phyloP scores from a whole-genome alignment of 331 rosid species.

The Stylosanthes scabra region DNA sequence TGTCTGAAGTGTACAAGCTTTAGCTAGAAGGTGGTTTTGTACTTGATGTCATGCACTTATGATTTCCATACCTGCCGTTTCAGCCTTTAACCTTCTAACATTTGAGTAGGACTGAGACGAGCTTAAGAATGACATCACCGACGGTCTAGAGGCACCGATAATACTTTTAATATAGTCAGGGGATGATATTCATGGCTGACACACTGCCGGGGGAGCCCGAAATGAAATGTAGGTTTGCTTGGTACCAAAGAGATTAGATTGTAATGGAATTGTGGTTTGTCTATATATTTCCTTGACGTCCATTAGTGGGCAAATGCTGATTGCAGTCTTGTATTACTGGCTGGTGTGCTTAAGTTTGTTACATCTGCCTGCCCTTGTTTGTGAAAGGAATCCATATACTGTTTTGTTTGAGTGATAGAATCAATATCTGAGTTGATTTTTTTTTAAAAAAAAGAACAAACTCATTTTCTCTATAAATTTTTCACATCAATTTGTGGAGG shows the following conservation, averaged over 20 bases:
- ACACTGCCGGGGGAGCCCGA: constrained; percentile 30
- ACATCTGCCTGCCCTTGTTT: constrained; percentile 41
- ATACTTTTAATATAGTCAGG: constrained; percentile 31
- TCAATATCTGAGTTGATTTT: background rate
- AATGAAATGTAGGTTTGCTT: constrained; percentile 39
- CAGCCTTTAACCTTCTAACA: constrained; percentile 47
- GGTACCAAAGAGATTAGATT: constrained; percentile 39
- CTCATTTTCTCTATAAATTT: background rate
- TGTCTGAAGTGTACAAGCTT: constrained; percentile 38
- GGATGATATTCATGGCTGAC: constrained; percentile 31
- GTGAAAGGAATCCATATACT: constrained; percentile 40
- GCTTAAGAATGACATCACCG: constrained; percentile 40
- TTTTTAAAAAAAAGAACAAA: background rate
- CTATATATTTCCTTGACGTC: constrained; percentile 43
- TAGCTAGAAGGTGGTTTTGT: constrained; percentile 58
- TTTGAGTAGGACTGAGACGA: constrained; percentile 37
- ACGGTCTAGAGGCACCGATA: constrained; percentile 42
- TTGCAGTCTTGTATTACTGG: constrained; percentile 50
- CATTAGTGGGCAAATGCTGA: constrained; percentile 41
- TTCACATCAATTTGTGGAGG: no score
- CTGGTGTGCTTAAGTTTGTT: constrained; percentile 35
- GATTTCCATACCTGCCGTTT: constrained; percentile 42
- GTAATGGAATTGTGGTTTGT: constrained; percentile 49
- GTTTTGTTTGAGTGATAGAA: constrained; percentile 40
- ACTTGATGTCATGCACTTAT: constrained; percentile 51